These are phyloP conservation scores for Selaginella tamariscina DNA, from an alignment of 75 land plant species.

Conservation along the genomic window DNA sequence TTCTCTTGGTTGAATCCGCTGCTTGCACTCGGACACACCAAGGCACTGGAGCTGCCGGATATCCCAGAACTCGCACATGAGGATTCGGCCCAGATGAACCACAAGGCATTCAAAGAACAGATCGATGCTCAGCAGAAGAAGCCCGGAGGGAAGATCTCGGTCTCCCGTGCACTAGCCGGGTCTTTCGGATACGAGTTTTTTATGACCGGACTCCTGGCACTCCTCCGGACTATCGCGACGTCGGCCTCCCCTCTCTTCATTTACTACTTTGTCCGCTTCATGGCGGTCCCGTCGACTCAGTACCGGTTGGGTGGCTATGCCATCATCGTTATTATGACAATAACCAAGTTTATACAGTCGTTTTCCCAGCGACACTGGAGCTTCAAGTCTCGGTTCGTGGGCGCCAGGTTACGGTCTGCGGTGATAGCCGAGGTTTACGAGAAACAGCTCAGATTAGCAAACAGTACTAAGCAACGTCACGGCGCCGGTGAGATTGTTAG, in stretches of 20 bases:
- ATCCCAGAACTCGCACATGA: neutral
- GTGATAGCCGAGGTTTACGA: slow-evolving; percentile 5
- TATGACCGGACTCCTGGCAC: slow-evolving; percentile 1
- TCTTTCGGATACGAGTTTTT: neutral
- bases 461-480: neutral
- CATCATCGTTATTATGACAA: neutral
- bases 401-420: neutral
- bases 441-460: neutral
- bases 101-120: neutral
- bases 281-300: neutral
- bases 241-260: neutral
- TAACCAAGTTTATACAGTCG: neutral
- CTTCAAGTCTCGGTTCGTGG: neutral
- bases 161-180: neutral
- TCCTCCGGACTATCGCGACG: neutral
- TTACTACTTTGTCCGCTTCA: neutral
- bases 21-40: neutral
- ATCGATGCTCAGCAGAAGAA: neutral
- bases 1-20: slow-evolving; percentile 4
- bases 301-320: neutral
- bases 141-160: neutral
- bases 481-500: slow-evolving; percentile 5
- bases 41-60: neutral
- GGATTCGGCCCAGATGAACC: neutral
- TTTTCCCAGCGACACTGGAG: slow-evolving; percentile 10